A percentile compares a stretch with the other conserved stretches of the same genome.
Evolutionary conservation across 2,329 filamentous ascomycete genomes (phyloP).

Genomic region (Trichoderma brevicompactum): DNA sequence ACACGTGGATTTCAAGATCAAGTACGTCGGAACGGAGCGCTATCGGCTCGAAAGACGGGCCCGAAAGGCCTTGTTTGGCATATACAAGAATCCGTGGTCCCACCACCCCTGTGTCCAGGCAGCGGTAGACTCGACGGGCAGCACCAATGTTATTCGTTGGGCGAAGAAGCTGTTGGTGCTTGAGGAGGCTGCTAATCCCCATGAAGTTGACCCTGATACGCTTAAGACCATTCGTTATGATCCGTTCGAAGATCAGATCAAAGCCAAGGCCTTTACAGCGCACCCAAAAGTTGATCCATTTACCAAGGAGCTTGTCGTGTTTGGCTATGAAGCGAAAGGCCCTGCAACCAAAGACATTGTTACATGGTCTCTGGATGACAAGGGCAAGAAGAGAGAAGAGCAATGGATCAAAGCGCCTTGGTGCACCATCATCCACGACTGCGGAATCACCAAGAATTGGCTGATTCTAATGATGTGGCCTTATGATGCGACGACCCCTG

Average conservation of each 20-base stretch:
- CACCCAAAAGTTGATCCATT: neutral
- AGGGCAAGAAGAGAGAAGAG: neutral
- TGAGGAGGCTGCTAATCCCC: neutral
- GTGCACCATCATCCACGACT: neutral
- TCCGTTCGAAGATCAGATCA: no score
- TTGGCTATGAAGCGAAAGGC: neutral
- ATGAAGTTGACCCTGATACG: no score
- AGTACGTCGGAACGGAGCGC: no score
- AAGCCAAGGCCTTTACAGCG: no score
- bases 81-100: no score
- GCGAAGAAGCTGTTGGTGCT: neutral
- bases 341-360: neutral
- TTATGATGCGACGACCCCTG: neutral
- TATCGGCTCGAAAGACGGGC: no score
- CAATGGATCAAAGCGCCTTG: slow-evolving; percentile 1
- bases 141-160: slow-evolving; percentile 1
- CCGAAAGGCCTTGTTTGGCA: no score
- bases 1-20: no score
- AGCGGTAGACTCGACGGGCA: neutral
- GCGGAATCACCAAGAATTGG: slow-evolving; percentile 1
- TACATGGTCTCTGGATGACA: neutral
- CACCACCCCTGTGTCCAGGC: neutral
- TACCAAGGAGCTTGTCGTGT: neutral
- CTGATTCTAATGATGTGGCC: slow-evolving; percentile 4
- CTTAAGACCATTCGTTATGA: no score